These are phyloP conservation scores for Ascomycota sp. DNA, from an alignment of 2,329 filamentous ascomycete genomes.

Conservation along the genomic window DNA sequence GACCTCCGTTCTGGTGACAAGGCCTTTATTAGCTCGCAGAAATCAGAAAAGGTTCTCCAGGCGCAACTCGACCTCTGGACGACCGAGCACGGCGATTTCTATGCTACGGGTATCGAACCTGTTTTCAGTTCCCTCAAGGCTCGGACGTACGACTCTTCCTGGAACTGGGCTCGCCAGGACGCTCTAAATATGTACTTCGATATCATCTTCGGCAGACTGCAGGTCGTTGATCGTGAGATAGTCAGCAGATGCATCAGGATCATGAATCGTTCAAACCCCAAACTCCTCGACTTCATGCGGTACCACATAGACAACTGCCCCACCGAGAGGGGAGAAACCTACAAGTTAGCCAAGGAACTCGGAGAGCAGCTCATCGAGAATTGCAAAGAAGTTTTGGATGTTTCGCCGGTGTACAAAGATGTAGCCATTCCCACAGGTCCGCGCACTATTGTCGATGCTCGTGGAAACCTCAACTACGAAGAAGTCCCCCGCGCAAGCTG, in stretches of 20 bases:
- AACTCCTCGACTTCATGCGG: conserved; percentile 95
- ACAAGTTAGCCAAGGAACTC: conserved; percentile 88
- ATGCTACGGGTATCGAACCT: conserved; percentile 81
- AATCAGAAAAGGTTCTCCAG: conserved; percentile 72
- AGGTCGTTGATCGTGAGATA: conserved; percentile 88
- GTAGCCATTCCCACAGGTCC: conserved; percentile 80
- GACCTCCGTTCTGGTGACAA: conserved; percentile 94
- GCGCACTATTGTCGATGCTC: conserved; percentile 73
- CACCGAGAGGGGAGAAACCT: conserved; percentile 87
- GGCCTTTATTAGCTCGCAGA: conserved; percentile 61
- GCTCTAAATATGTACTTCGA: conserved; percentile 97
- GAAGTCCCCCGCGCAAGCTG: conserved; percentile 73
- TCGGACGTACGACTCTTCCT: conserved; percentile 88
- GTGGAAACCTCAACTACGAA: conserved; percentile 78
- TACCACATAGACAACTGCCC: conserved; percentile 99
- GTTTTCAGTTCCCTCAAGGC: conserved; percentile 87
- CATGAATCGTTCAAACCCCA: conserved; percentile 96
- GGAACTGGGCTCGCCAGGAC: conserved; percentile 98
- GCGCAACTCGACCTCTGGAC: conserved; percentile 88
- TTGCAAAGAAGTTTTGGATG: conserved; percentile 73
- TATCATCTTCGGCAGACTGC: conserved; percentile 86
- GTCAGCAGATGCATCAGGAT: conserved; percentile 96
- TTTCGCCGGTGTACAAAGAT: conserved; percentile 84
- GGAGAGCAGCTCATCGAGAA: conserved; percentile 89
- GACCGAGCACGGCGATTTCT: conserved; percentile 87